A percentile compares a stretch with the other conserved stretches of the same genome.
These are phyloP conservation scores for Berkeleyomyces rouxiae DNA, from an alignment of 2,329 filamentous ascomycete genomes.

Conservation along the genomic window DNA sequence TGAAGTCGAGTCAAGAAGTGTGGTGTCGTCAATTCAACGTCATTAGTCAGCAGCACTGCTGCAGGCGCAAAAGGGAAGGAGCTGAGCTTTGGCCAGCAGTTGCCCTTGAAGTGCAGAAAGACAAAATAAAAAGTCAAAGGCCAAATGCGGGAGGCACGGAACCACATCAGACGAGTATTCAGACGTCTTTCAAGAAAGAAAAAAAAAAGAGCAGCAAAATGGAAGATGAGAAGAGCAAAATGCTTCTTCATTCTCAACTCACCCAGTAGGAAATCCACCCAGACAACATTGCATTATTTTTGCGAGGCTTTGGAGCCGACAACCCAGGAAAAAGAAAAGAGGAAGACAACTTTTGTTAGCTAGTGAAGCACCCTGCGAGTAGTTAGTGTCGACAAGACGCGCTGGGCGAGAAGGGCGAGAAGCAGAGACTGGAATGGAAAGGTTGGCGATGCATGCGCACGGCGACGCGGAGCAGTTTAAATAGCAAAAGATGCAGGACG, in stretches of 20 bases:
- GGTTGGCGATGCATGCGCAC: too few relatives aligned
- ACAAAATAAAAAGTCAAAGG: background rate
- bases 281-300: slow-evolving; percentile 4
- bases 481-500: background rate
- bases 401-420: background rate
- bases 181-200: background rate
- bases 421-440: too few relatives aligned
- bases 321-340: background rate
- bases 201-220: background rate
- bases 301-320: background rate
- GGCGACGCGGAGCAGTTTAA: too few relatives aligned
- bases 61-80: background rate
- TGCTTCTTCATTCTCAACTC: background rate
- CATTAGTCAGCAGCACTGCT: background rate
- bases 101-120: background rate
- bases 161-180: background rate
- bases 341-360: background rate
- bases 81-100: background rate
- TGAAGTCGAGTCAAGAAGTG: background rate
- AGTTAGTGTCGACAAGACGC: background rate
- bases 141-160: background rate
- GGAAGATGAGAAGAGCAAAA: background rate
- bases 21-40: background rate
- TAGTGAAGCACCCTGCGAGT: background rate
- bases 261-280: slow-evolving; percentile 13